Evolutionary conservation across 23 red algal genomes (phyloP).

Genomic region (Chondrus crispus): DNA sequence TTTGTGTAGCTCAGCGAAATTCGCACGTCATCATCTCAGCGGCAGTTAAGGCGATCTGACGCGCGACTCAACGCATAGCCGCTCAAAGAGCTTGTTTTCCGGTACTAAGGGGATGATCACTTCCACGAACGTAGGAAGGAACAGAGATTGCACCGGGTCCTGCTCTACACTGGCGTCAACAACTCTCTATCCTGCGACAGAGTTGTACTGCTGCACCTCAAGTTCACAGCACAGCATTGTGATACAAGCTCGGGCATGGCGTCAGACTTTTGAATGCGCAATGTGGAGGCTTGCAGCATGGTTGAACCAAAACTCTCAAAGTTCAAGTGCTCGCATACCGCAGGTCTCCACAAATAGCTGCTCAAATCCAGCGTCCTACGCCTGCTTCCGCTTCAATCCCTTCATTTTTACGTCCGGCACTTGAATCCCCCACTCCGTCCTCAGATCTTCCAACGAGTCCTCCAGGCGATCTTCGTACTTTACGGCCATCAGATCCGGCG

Average conservation of each 20-base stretch:
- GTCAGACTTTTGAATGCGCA: too few relatives aligned
- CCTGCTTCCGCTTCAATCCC: background rate
- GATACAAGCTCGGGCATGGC: too few relatives aligned
- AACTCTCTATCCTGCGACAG: background rate
- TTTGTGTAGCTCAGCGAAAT: too few relatives aligned
- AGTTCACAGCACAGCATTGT: background rate
- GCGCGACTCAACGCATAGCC: background rate
- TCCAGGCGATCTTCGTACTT: constrained; percentile 74
- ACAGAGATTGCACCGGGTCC: background rate
- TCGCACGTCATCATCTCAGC: constrained; percentile 13
- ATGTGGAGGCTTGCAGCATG: too few relatives aligned
- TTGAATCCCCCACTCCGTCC: constrained; percentile 31
- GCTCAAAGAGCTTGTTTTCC: background rate
- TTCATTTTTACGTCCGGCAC: background rate
- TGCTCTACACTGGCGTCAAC: background rate
- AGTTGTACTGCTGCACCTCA: background rate
- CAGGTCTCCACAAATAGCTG: background rate
- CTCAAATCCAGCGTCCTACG: background rate
- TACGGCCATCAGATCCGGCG: constrained; percentile 51
- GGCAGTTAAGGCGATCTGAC: background rate
- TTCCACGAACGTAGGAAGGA: background rate
- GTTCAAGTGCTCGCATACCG: too few relatives aligned
- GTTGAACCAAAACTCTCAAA: too few relatives aligned
- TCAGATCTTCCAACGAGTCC: constrained; percentile 46
- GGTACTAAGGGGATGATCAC: background rate